Evolutionary conservation across 2,329 filamentous ascomycete species (phyloP).

Genomic region (Tricladium varicosporioides): DNA sequence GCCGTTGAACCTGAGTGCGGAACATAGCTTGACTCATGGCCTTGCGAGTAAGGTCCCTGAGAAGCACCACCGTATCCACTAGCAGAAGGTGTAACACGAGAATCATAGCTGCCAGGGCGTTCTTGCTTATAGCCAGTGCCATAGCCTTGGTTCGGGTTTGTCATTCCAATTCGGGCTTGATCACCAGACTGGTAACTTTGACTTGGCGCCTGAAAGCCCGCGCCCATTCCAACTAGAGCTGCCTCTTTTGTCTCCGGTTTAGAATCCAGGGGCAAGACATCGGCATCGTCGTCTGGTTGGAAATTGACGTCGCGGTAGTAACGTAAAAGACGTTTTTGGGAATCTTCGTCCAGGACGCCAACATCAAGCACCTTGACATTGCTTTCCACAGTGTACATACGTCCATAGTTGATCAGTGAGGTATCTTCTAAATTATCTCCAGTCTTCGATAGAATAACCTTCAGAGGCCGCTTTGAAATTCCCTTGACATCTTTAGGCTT

Average conservation of each 20-base stretch:
- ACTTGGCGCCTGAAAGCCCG: neutral
- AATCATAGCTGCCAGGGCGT: neutral
- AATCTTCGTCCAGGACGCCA: conserved; percentile 21
- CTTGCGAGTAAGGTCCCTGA: neutral
- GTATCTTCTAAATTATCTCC: conserved; percentile 13
- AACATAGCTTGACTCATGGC: neutral
- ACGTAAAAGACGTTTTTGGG: conserved; percentile 10
- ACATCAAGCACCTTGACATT: conserved; percentile 29
- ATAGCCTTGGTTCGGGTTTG: neutral
- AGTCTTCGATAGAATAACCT: conserved; percentile 13
- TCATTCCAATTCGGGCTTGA: neutral
- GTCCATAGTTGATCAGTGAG: conserved; percentile 24
- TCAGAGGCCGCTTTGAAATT: conserved; percentile 17
- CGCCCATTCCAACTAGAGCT: conserved; percentile 4
- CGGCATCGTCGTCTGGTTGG: neutral
- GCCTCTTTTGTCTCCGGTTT: neutral
- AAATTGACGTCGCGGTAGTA: conserved; percentile 8
- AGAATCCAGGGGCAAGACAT: neutral
- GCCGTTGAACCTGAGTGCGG: neutral
- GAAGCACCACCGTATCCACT: too few species aligned
- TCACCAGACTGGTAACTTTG: neutral
- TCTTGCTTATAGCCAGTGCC: neutral
- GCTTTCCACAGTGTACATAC: conserved; percentile 21
- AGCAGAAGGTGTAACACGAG: neutral
- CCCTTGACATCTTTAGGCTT: conserved; percentile 5